phyloP scores from a whole-genome alignment of 768 basidiomycete genomes.

The Boletus sensibilis region DNA sequence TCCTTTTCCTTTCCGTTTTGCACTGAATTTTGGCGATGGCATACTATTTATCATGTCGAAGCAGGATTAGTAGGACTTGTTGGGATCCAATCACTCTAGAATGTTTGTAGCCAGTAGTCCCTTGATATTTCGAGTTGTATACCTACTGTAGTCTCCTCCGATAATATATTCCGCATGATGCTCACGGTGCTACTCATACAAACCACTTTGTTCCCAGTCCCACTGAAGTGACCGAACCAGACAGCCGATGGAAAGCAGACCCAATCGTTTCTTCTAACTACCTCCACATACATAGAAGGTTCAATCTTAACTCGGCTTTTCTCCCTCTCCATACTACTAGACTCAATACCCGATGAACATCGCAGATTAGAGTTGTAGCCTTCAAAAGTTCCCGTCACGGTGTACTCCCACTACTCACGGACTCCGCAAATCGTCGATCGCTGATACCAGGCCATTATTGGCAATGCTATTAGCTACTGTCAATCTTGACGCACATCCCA shows the following conservation, averaged over 20 bases:
- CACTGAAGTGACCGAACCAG: too few relatives aligned
- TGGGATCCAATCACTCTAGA: background rate
- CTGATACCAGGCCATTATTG: background rate
- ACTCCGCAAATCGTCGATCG: background rate
- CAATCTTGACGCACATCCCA: background rate
- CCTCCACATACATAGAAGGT: background rate
- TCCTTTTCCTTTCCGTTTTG: background rate
- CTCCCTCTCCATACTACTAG: too few relatives aligned
- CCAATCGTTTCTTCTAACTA: background rate
- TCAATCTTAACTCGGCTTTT: too few relatives aligned
- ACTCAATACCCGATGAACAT: too few relatives aligned
- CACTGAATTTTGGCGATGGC: background rate
- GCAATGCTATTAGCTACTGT: background rate
- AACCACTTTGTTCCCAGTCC: background rate
- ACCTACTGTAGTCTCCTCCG: background rate
- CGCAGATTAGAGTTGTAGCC: too few relatives aligned
- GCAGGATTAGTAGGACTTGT: background rate
- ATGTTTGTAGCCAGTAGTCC: slow-evolving; percentile 16
- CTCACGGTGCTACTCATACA: background rate
- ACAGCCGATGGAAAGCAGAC: background rate
- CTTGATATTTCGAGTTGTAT: background rate
- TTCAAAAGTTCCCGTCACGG: background rate
- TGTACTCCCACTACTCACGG: background rate
- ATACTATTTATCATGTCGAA: background rate
- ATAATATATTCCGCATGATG: background rate